A percentile compares a stretch with the other conserved stretches of the same genome.
Evolutionary conservation across 1,139 yeast species (phyloP).

Genomic region (Yarrowia galli): DNA sequence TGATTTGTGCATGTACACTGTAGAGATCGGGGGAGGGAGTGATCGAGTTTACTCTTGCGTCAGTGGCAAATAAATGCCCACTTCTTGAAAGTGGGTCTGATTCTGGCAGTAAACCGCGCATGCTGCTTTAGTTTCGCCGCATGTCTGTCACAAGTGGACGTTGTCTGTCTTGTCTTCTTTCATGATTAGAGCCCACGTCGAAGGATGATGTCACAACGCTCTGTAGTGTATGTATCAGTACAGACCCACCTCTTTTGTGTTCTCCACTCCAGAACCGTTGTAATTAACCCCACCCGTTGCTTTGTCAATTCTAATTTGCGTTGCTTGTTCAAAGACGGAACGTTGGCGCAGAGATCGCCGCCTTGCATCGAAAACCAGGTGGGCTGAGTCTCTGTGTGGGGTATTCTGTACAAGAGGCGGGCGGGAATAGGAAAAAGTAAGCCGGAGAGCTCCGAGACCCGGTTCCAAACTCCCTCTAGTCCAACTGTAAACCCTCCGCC

Average conservation of each 20-base stretch:
- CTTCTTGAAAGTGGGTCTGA: too few species aligned
- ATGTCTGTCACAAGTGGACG: background rate
- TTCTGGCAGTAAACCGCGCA: too few species aligned
- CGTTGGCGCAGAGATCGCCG: slow-evolving; percentile 9
- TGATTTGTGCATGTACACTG: too few species aligned
- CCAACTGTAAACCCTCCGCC: background rate
- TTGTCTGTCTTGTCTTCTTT: too few species aligned
- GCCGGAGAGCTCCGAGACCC: slow-evolving; percentile 2
- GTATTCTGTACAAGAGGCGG: background rate
- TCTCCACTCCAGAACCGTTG: slow-evolving; percentile 10
- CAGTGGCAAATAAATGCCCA: too few species aligned
- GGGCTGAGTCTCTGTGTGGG: background rate
- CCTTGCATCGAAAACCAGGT: background rate
- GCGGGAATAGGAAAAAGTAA: background rate
- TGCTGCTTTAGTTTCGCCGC: background rate
- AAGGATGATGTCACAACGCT: slow-evolving; percentile 7
- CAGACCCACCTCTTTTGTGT: background rate
- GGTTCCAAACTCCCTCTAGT: background rate
- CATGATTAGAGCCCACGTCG: background rate
- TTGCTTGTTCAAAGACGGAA: background rate
- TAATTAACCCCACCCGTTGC: slow-evolving; percentile 17
- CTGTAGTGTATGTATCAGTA: too few species aligned
- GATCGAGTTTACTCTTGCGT: too few species aligned
- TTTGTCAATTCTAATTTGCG: background rate
- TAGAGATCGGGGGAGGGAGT: too few species aligned